Evolutionary conservation across 2,329 filamentous ascomycete genomes (phyloP).

Genomic region (Colletotrichum neosansevieriae): DNA sequence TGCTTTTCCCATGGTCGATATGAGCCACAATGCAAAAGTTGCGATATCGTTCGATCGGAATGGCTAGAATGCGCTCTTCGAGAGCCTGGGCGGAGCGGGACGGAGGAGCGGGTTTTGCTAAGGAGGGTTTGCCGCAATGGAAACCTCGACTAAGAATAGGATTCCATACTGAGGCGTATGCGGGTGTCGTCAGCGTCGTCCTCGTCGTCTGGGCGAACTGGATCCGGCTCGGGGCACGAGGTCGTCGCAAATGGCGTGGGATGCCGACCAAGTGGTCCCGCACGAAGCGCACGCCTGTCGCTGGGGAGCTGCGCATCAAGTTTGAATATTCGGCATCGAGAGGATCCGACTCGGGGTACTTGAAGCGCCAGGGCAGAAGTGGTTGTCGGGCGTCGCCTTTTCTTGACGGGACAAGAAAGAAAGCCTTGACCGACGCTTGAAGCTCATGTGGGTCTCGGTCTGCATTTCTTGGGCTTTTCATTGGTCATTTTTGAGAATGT

Average conservation of each 20-base stretch:
- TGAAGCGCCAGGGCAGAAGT: not conserved
- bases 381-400: not conserved
- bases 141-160: not conserved
- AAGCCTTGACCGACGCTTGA: not conserved
- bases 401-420: not conserved
- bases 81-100: conserved; percentile 52
- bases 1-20: conserved; percentile 98
- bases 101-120: conserved; percentile 31
- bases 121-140: conserved; percentile 9
- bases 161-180: not conserved
- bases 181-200: not conserved
- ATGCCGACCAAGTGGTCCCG: conserved; percentile 25
- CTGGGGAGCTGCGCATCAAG: conserved; percentile 36
- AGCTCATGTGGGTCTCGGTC: conserved; percentile 7
- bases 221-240: not conserved
- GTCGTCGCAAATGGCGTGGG: conserved; percentile 24
- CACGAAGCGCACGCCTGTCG: conserved; percentile 33
- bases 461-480: not conserved
- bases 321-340: conserved; percentile 32
- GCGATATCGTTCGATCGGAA: conserved; percentile 83
- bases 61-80: conserved; percentile 74
- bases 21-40: conserved; percentile 99
- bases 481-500: conserved; percentile 3
- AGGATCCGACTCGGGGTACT: conserved; percentile 4
- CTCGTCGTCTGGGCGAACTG: not conserved